Percentiles rank a stretch among this genome's conserved stretches.
phyloP scores from a whole-genome alignment of 441 rosid species.

The Codiaeum variegatum region DNA sequence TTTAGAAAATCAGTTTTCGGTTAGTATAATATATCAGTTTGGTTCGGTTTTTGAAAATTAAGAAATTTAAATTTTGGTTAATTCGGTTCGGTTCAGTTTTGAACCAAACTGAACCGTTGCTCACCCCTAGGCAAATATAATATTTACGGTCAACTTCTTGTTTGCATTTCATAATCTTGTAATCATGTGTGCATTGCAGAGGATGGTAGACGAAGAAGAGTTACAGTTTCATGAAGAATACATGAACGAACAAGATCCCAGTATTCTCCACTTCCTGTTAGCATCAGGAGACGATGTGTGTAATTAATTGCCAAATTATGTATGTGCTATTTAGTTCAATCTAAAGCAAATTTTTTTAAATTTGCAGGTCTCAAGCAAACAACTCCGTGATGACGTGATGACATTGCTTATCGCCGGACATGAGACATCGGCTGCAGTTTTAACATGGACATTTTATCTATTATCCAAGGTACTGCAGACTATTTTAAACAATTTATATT shows the following conservation, averaged over 20 bases:
- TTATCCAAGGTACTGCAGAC: slow-evolving; percentile 53
- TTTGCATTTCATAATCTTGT: not conserved
- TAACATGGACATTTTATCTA: slow-evolving; percentile 98
- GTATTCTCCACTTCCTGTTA: slow-evolving; percentile 91
- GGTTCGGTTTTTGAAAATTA: no score
- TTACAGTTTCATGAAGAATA: slow-evolving; percentile 86
- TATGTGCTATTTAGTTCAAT: slow-evolving; percentile 16
- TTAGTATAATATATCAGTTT: no score
- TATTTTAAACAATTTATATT: not conserved
- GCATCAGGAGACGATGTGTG: slow-evolving; percentile 94
- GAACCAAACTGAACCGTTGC: no score
- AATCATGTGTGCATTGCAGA: slow-evolving; percentile 39
- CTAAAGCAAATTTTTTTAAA: slow-evolving; percentile 18
- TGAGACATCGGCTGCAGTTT: slow-evolving; percentile 94
- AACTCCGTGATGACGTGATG: slow-evolving; percentile 98
- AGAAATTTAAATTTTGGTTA: no score
- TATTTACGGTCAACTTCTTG: no score
- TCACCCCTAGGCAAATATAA: no score
- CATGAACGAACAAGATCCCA: slow-evolving; percentile 94
- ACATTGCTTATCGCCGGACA: slow-evolving; percentile 99
- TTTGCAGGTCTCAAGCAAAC: slow-evolving; percentile 89
- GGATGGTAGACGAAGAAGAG: slow-evolving; percentile 95
- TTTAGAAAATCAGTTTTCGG: no score
- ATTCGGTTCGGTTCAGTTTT: no score
- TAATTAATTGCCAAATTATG: slow-evolving; percentile 17